These are phyloP conservation scores for Trichosphaerium sp. DNA, from an alignment of 78 protist species.

Conservation along the genomic window DNA sequence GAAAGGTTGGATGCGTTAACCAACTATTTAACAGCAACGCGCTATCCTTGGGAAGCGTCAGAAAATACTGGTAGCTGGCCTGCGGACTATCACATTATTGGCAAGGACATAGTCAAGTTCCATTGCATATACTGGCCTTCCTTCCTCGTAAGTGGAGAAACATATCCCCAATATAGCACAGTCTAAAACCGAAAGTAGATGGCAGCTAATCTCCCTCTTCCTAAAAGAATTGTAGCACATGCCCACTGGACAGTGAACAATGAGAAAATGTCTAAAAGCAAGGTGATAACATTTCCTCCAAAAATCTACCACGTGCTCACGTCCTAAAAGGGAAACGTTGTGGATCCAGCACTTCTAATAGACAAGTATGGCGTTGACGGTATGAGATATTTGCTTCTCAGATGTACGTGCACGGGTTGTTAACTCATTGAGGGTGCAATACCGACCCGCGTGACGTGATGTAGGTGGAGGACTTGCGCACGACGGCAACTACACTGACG, in stretches of 20 bases:
- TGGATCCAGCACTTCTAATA: slow-evolving; percentile 42
- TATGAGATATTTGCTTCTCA: slow-evolving; percentile 25
- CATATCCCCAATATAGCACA: too few species aligned
- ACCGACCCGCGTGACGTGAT: slow-evolving; percentile 20
- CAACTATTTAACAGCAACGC: slow-evolving; percentile 82
- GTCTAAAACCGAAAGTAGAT: too few species aligned
- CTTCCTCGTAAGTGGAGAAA: too few species aligned
- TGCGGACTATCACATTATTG: slow-evolving; percentile 71
- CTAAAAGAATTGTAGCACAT: slow-evolving; percentile 55
- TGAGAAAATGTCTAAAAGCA: slow-evolving; percentile 65
- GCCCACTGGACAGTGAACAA: slow-evolving; percentile 78
- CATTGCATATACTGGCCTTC: slow-evolving; percentile 95
- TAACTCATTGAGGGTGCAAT: background rate
- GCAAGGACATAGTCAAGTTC: slow-evolving; percentile 92
- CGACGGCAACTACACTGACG: slow-evolving; percentile 60
- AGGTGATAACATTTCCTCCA: too few species aligned
- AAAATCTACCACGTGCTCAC: too few species aligned
- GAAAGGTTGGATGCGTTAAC: slow-evolving; percentile 93
- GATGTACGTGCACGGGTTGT: background rate
- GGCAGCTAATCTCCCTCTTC: slow-evolving; percentile 37
- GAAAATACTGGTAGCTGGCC: slow-evolving; percentile 31
- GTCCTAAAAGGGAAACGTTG: slow-evolving; percentile 59
- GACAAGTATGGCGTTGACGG: slow-evolving; percentile 59
- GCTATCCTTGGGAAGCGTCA: slow-evolving; percentile 15
- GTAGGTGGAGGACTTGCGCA: slow-evolving; percentile 40